Percentiles rank a stretch among this genome's conserved stretches.
phyloP scores from a whole-genome alignment of 306 rosid genomes.

The Heteromeles arbutifolia region DNA sequence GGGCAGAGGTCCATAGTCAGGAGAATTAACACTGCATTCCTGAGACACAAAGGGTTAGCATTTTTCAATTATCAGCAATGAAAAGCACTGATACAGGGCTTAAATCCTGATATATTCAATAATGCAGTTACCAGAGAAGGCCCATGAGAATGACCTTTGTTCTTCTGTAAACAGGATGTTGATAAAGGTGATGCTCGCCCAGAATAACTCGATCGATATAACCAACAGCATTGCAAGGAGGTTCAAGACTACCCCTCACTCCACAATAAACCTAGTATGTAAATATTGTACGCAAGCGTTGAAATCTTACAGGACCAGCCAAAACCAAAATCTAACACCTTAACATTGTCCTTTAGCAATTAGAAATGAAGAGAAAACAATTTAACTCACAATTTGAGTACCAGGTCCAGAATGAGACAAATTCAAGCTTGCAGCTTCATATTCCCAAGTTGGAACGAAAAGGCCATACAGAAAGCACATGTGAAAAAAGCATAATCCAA shows the following conservation, averaged over 20 bases:
- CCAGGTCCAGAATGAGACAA: slow-evolving; percentile 23
- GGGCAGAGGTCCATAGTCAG: slow-evolving; percentile 72
- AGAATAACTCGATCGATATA: slow-evolving; percentile 58
- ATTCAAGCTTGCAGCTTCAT: slow-evolving; percentile 17
- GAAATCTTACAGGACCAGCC: background rate
- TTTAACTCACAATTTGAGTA: slow-evolving; percentile 45
- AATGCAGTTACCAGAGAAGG: slow-evolving; percentile 11
- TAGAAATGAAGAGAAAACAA: background rate
- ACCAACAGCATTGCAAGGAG: slow-evolving; percentile 77
- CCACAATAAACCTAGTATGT: slow-evolving; percentile 54
- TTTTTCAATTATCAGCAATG: slow-evolving; percentile 3
- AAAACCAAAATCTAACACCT: background rate
- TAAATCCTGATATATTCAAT: slow-evolving; percentile 11
- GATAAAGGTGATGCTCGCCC: slow-evolving; percentile 64
- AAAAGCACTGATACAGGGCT: background rate
- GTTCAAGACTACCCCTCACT: slow-evolving; percentile 68
- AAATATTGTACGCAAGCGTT: background rate
- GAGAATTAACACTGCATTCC: slow-evolving; percentile 80
- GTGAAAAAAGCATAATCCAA: slow-evolving; percentile 51
- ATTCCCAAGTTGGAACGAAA: slow-evolving; percentile 60
- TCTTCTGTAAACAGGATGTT: slow-evolving; percentile 72
- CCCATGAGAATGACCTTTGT: slow-evolving; percentile 41
- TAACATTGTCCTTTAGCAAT: background rate
- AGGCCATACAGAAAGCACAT: slow-evolving; percentile 55
- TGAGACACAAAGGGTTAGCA: slow-evolving; percentile 20